Evolutionary conservation across 495 filamentous ascomycete species (phyloP).

Genomic region (Aspergillus nidulans): DNA sequence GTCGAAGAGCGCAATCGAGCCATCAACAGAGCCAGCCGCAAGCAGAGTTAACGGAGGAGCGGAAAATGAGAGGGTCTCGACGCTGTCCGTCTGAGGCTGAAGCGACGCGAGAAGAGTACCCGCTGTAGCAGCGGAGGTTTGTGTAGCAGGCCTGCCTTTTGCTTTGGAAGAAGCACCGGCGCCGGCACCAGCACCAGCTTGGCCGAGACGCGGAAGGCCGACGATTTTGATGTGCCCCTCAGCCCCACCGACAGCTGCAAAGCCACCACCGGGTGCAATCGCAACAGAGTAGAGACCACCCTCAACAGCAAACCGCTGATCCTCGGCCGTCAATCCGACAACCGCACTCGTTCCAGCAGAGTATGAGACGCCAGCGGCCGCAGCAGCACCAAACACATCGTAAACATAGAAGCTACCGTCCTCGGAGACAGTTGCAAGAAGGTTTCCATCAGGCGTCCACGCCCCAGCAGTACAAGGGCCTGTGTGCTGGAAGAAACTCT

Average conservation of each 20-base stretch:
- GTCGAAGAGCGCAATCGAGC: slow-evolving; percentile 85
- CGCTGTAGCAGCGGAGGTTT: slow-evolving; percentile 55
- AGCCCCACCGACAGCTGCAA: slow-evolving; percentile 84
- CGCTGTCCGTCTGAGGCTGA: slow-evolving; percentile 67
- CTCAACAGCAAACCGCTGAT: slow-evolving; percentile 88
- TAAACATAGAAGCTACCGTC: slow-evolving; percentile 87
- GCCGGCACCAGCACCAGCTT: slow-evolving; percentile 14
- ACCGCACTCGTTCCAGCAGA: slow-evolving; percentile 66
- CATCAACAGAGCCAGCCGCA: slow-evolving; percentile 86
- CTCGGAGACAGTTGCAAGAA: slow-evolving; percentile 86
- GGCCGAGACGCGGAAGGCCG: slow-evolving; percentile 67
- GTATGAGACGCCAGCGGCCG: slow-evolving; percentile 65
- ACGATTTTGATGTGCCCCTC: slow-evolving; percentile 79
- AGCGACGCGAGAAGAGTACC: slow-evolving; percentile 75
- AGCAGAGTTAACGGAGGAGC: slow-evolving; percentile 69
- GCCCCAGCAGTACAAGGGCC: slow-evolving; percentile 81
- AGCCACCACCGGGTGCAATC: slow-evolving; percentile 67
- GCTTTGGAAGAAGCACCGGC: slow-evolving; percentile 17
- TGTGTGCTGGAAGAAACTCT: slow-evolving; percentile 88
- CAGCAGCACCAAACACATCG: slow-evolving; percentile 83
- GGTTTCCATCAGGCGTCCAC: slow-evolving; percentile 83
- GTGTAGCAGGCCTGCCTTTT: slow-evolving; percentile 30
- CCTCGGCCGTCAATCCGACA: slow-evolving; percentile 72
- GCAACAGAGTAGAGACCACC: slow-evolving; percentile 86
- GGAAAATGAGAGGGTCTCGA: slow-evolving; percentile 85